phyloP scores from a whole-genome alignment of 345 rosid genomes.

The Ricinus communis region DNA sequence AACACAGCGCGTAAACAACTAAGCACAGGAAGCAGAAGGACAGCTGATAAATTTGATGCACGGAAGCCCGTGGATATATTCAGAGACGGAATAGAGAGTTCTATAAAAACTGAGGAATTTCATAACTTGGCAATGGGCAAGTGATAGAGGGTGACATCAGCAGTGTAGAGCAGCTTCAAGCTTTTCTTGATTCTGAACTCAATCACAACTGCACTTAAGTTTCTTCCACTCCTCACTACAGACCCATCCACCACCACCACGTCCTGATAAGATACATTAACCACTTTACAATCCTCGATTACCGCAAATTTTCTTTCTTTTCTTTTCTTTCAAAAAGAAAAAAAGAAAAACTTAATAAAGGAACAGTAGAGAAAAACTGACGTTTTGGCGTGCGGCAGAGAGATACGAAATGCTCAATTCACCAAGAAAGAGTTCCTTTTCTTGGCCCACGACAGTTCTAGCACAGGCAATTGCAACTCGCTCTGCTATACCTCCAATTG shows the following conservation, averaged over 20 bases:
- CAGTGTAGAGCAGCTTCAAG: conserved; percentile 43
- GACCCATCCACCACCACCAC: conserved; percentile 61
- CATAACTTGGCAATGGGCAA: conserved; percentile 52
- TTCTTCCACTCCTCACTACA: conserved; percentile 68
- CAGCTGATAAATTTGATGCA: no score
- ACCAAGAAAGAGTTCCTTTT: conserved; percentile 58
- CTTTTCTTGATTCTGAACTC: conserved; percentile 57
- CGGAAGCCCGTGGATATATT: no score
- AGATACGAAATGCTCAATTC: conserved; percentile 69
- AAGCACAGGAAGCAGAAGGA: no score
- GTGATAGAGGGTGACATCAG: conserved; percentile 67
- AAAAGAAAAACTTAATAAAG: not conserved
- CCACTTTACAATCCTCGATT: no score
- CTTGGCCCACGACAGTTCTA: conserved; percentile 51
- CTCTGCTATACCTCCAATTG: conserved; percentile 61
- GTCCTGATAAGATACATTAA: conserved; percentile 30
- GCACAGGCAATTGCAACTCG: conserved; percentile 60
- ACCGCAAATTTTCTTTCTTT: no score
- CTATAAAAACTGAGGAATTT: no score
- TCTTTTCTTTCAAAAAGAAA: no score
- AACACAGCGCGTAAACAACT: no score
- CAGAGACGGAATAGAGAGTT: no score
- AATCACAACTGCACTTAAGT: conserved; percentile 51
- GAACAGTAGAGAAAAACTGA: conserved; percentile 3
- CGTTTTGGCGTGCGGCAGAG: conserved; percentile 44